Evolutionary conservation across 2,329 filamentous ascomycete genomes (phyloP).

Genomic region (Penicillium expansum): DNA sequence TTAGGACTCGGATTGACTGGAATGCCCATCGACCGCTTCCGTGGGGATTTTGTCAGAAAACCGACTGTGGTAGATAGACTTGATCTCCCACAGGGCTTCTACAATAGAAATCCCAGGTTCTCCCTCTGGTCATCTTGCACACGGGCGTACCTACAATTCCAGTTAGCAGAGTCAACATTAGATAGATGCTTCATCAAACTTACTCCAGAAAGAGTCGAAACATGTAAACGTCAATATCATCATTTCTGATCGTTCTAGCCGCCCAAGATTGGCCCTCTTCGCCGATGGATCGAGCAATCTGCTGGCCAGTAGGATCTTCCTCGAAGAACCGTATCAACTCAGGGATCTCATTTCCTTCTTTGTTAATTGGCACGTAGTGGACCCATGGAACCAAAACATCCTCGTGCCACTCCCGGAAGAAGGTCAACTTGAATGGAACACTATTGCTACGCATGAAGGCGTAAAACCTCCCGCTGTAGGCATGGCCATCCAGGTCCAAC

Average conservation of each 20-base stretch:
- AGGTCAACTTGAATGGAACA: constrained; percentile 52
- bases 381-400: constrained; percentile 56
- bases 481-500: constrained; percentile 58
- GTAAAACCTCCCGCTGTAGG: constrained; percentile 55
- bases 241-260: constrained; percentile 52
- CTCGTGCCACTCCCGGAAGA: constrained; percentile 59
- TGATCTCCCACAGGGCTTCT: not conserved
- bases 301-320: constrained; percentile 47
- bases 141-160: constrained; percentile 9
- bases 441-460: constrained; percentile 50
- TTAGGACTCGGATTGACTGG: not conserved
- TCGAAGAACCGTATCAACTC: constrained; percentile 52
- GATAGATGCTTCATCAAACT: not conserved
- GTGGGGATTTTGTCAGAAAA: not conserved
- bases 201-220: constrained; percentile 55
- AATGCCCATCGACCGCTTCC: not conserved
- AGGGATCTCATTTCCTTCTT: constrained; percentile 51
- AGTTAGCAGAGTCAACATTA: not conserved
- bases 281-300: constrained; percentile 52
- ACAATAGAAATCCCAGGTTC: not conserved
- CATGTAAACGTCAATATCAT: constrained; percentile 58
- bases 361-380: constrained; percentile 56
- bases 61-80: not conserved
- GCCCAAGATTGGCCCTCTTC: constrained; percentile 57
- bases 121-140: constrained; percentile 12